Evolutionary conservation across 169 alveolate genomes (phyloP).

Genomic region (Eimeria acervulina): DNA sequence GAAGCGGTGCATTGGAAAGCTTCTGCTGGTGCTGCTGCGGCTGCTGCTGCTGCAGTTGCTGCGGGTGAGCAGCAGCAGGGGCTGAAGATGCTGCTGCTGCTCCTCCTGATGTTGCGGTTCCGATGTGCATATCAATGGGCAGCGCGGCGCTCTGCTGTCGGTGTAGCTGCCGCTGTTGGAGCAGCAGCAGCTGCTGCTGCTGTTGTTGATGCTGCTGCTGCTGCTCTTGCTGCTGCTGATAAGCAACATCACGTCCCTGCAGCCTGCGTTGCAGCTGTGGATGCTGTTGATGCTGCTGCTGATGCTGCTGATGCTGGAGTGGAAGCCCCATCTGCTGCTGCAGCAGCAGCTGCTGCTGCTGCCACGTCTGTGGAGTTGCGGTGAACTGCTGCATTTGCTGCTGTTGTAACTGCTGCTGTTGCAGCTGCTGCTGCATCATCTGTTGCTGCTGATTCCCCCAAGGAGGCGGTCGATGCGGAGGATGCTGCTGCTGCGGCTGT

Average conservation of each 20-base stretch:
- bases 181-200: no score
- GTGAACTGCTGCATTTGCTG: not conserved
- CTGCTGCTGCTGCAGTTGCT: constrained; percentile 51
- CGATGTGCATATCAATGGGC: no score
- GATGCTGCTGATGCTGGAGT: not conserved
- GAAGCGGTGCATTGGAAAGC: not conserved
- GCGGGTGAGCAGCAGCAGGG: no score
- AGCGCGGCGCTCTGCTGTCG: no score
- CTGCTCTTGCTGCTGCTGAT: no score
- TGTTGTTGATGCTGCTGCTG: no score
- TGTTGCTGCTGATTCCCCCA: not conserved
- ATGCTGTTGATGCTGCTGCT: no score
- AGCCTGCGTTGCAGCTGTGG: no score
- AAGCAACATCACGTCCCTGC: no score
- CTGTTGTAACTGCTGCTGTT: constrained; percentile 32
- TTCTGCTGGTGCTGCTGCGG: constrained; percentile 32
- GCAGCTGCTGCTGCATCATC: not conserved
- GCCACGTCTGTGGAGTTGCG: constrained; percentile 1
- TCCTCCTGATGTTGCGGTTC: not conserved
- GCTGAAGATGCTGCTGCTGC: no score
- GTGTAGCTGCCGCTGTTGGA: no score
- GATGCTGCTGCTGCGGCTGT: constrained; percentile 44
- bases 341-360: not conserved
- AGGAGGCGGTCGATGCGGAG: not conserved
- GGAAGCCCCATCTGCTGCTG: not conserved